Evolutionary conservation across 2,329 filamentous ascomycete species (phyloP).

Genomic region (Penicillium sp.): DNA sequence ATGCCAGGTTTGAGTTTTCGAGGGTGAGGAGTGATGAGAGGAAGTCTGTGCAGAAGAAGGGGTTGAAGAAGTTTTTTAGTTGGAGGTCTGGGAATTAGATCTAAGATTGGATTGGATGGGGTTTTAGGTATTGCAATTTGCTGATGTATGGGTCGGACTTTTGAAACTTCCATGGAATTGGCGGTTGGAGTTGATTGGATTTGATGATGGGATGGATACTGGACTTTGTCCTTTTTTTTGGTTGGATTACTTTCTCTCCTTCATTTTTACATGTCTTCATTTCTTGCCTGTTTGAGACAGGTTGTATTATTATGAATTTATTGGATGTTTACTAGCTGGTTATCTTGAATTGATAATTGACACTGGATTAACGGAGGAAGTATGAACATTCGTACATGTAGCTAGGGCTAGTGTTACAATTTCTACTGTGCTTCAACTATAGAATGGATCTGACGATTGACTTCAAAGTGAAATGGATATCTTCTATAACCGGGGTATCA

Average conservation of each 20-base stretch:
- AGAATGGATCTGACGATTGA: too few species aligned
- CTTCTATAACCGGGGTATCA: too few species aligned
- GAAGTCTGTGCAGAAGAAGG: constrained; percentile 15
- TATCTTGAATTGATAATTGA: neutral
- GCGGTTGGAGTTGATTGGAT: neutral
- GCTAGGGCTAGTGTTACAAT: too few species aligned
- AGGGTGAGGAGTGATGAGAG: constrained; percentile 11
- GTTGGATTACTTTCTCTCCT: neutral
- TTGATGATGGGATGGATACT: neutral
- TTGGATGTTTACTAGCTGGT: neutral
- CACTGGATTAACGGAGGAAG: too few species aligned
- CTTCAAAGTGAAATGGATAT: too few species aligned
- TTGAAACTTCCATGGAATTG: too few species aligned
- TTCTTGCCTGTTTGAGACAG: constrained; percentile 10
- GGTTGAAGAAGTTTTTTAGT: constrained; percentile 24
- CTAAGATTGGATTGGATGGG: neutral
- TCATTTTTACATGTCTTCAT: constrained; percentile 1
- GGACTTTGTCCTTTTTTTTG: neutral
- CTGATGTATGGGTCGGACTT: too few species aligned
- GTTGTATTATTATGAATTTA: neutral
- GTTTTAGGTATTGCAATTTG: too few species aligned
- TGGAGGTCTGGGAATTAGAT: constrained; percentile 22
- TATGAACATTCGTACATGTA: too few species aligned
- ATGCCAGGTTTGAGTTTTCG: constrained; percentile 4
- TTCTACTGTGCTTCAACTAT: too few species aligned